Percentiles rank a stretch among this genome's conserved stretches.
phyloP scores from a whole-genome alignment of 768 basidiomycete species.

The Tylopilus intermedius region DNA sequence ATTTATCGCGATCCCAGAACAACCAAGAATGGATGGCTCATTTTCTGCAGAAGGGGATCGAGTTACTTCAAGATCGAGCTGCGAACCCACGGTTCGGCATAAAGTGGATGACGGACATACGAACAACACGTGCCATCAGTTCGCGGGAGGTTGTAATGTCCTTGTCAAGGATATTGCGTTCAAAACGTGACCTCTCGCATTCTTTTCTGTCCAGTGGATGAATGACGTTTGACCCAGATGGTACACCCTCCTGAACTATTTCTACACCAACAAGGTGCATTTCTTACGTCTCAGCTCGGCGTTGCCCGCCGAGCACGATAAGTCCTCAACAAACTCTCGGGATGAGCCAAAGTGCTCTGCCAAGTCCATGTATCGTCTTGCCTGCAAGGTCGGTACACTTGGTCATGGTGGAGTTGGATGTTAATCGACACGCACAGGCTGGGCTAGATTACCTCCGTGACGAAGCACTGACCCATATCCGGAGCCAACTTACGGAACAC shows the following conservation, averaged over 20 bases:
- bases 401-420: too few relatives aligned
- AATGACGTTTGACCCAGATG: conserved; percentile 21
- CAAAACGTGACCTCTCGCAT: conserved; percentile 16
- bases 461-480: conserved; percentile 14
- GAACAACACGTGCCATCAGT: not conserved
- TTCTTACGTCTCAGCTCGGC: conserved; percentile 30
- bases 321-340: not conserved
- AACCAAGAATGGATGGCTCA: not conserved
- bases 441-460: conserved; percentile 16
- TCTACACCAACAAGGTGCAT: conserved; percentile 33
- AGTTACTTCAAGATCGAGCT: not conserved
- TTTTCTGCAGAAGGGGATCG: not conserved
- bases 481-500: conserved; percentile 11
- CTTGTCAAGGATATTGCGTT: conserved; percentile 27
- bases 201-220: not conserved
- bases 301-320: not conserved
- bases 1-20: not conserved
- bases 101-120: too few relatives aligned
- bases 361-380: conserved; percentile 44
- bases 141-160: conserved; percentile 17
- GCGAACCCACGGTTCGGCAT: not conserved
- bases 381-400: conserved; percentile 30
- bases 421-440: conserved; percentile 3
- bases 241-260: conserved; percentile 37
- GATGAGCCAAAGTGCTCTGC: conserved; percentile 32